A percentile compares a stretch with the other conserved stretches of the same genome.
These are phyloP conservation scores for Beauveria scarabaeidicola DNA, from an alignment of 2,329 filamentous ascomycete genomes.

Conservation along the genomic window DNA sequence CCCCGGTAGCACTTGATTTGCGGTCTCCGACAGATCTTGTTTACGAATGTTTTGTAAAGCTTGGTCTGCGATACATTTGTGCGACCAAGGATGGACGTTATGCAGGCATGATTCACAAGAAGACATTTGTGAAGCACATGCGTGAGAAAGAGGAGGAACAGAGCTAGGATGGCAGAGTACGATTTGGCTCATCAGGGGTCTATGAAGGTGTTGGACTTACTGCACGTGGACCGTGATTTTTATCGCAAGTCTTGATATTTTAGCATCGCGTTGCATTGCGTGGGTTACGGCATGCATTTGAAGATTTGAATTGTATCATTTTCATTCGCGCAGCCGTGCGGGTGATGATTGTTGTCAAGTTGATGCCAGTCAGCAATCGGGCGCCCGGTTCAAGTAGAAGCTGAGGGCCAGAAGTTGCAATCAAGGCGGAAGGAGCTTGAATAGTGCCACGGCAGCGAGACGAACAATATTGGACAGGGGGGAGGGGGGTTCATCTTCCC, in stretches of 20 bases:
- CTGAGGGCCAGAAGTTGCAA: not conserved
- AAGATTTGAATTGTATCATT: not conserved
- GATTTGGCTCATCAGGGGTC: too few species aligned
- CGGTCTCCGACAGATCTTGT: constrained; percentile 88
- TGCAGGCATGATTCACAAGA: constrained; percentile 92
- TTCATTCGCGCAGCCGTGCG: not conserved
- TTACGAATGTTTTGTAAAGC: constrained; percentile 92
- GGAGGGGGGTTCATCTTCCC: not conserved
- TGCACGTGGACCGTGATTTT: not conserved
- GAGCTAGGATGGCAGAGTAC: constrained; percentile 5
- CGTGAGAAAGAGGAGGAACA: constrained; percentile 63
- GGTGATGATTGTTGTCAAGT: too few species aligned
- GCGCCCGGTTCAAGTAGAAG: not conserved
- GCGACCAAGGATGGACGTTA: constrained; percentile 77
- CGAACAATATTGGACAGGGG: not conserved
- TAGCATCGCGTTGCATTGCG: constrained; percentile 9
- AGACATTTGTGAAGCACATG: constrained; percentile 91
- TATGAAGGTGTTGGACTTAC: not conserved
- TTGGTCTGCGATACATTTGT: constrained; percentile 87
- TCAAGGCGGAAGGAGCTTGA: not conserved
- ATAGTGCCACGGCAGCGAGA: not conserved
- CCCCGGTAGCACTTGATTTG: constrained; percentile 81
- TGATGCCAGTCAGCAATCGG: too few species aligned
- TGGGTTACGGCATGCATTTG: not conserved
- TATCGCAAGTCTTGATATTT: not conserved